A percentile compares a stretch with the other conserved stretches of the same genome.
Conservation (phyloP, 2,329 filamentous ascomycete genomes). For the Fusarium pseudoanthophilum region DNA sequence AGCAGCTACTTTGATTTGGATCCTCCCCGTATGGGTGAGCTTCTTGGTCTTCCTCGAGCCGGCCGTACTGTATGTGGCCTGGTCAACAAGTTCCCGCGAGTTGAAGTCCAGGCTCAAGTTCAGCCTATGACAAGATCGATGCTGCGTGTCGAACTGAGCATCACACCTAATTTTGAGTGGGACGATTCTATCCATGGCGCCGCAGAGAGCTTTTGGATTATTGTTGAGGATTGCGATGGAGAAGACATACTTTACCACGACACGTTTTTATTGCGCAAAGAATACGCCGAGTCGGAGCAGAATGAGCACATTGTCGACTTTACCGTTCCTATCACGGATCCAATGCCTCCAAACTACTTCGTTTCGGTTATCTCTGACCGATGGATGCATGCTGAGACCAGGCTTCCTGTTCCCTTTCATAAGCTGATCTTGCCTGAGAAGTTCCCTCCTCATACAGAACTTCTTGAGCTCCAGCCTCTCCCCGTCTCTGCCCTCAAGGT, state of each 20-base stretch:
- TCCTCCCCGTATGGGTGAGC: constrained; percentile 93
- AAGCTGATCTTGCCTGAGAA: constrained; percentile 95
- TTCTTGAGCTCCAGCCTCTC: constrained; percentile 90
- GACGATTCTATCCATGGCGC: constrained; percentile 88
- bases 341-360: constrained; percentile 99
- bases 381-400: constrained; percentile 98
- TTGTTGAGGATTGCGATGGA: constrained; percentile 97
- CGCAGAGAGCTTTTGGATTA: constrained; percentile 94
- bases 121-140: constrained; percentile 95
- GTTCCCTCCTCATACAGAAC: constrained; percentile 91
- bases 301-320: constrained; percentile 97
- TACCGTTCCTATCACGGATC: constrained; percentile 94
- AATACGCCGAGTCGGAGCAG: constrained; percentile 85
- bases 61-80: constrained; percentile 86
- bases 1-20: constrained; percentile 95
- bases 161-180: constrained; percentile 96
- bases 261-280: constrained; percentile 88
- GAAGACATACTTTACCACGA: constrained; percentile 97
- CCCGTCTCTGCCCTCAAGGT: constrained; percentile 89
- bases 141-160: constrained; percentile 87
- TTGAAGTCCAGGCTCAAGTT: constrained; percentile 92
- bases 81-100: constrained; percentile 90
- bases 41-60: constrained; percentile 89
- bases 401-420: constrained; percentile 91
- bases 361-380: constrained; percentile 93